Evolutionary conservation across 1,139 yeast genomes (phyloP), one percentile per base, ranked within the genome.

Genomic region (Kodamaea fungicola): DNA sequence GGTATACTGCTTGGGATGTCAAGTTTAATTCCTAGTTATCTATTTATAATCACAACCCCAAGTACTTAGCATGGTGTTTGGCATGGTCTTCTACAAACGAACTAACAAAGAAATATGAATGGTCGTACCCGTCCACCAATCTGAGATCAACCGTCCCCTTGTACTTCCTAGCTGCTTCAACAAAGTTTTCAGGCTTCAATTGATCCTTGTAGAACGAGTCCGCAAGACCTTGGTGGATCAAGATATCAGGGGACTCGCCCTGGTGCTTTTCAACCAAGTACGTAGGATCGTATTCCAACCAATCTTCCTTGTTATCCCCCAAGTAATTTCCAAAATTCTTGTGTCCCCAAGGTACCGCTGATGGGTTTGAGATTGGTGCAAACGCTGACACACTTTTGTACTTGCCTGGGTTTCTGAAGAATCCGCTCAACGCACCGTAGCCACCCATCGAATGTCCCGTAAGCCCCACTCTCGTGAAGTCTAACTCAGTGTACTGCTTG

Each of bases 401-500:
- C 52, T 70, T 70, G 3, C 81, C 84, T 1, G 92, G 88, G 57
- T 85, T 80, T 47, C 72, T 76, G 40, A 92, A 65, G 57, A 78
- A 90, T 10, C 95, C 81, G 39, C 83, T 67, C 43, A 92, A 64
- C 0, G 98, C 96, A 38, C 98, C 98, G 59, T 76, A 88, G 0
- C 98, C 98, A 34, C 98, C 98, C 97, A 92, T 92, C 2, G 98
- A 92, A 60, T 92, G 97, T 31, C 97, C 97, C 8, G 94, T 81
- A 46, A 92, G 80, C 22, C 92, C 76, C 38, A 82, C 72, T 34
- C 76, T 81, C 25, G 62, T 56, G 39, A 78, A 67, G 56, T 86
- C 83, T 46, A 86, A 66, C 27, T 65, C 60, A 3, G 70, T 51
- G 50, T 72, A 84, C 32, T 74, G 65, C 12, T 54, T 43, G 7